Percentiles rank a stretch among this genome's conserved stretches.
phyloP scores from a whole-genome alignment of 2,329 filamentous ascomycete species.

The Fusarium continuum region DNA sequence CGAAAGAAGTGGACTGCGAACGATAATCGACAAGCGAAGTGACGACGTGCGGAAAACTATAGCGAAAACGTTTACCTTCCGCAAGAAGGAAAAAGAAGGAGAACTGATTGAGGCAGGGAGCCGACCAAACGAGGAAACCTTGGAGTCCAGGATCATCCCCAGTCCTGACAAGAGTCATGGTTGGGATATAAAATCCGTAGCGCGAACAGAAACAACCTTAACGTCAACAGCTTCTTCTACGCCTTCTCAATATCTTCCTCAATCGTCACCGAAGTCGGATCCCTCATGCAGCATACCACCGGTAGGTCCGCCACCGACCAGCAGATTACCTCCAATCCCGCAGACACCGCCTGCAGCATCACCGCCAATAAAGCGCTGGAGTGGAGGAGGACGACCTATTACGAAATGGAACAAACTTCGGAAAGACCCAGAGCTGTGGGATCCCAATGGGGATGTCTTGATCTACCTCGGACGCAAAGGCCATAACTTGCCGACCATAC shows the following conservation, averaged over 20 bases:
- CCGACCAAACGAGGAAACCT: constrained; percentile 35
- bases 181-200: constrained; percentile 17
- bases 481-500: constrained; percentile 61
- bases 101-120: constrained; percentile 21
- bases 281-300: constrained; percentile 32
- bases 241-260: constrained; percentile 25
- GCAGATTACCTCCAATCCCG: constrained; percentile 56
- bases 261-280: constrained; percentile 33
- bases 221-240: constrained; percentile 21
- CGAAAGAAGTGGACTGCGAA: constrained; percentile 63
- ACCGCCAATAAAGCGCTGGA: constrained; percentile 62
- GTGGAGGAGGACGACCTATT: constrained; percentile 58
- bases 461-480: constrained; percentile 62
- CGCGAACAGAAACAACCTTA: constrained; percentile 19
- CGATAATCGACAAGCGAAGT: constrained; percentile 63
- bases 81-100: constrained; percentile 57
- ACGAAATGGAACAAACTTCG: constrained; percentile 66
- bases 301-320: constrained; percentile 52
- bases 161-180: constrained; percentile 16
- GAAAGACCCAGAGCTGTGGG: constrained; percentile 69
- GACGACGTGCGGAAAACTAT: constrained; percentile 63
- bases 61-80: constrained; percentile 63
- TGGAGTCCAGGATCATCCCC: constrained; percentile 23
- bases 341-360: constrained; percentile 9
- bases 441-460: constrained; percentile 67